Conservation (phyloP, 2,329 filamentous ascomycete species). For the Beauveria asiatica region DNA sequence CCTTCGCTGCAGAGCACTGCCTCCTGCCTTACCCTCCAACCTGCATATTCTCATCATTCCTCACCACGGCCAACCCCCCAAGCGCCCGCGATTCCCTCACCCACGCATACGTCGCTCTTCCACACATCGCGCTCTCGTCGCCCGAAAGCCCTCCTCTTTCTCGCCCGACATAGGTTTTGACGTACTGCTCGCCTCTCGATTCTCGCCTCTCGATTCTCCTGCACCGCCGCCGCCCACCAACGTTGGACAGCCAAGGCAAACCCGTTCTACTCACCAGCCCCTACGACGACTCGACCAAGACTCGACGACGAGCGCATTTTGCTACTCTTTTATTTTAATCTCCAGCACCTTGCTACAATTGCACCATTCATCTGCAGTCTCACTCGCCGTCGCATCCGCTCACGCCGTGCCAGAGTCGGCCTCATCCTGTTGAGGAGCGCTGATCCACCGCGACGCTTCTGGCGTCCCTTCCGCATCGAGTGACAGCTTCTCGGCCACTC, state of each 20-base stretch:
- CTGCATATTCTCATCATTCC: not conserved
- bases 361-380: not conserved
- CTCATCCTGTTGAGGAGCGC: not conserved
- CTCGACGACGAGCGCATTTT: not conserved
- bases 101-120: not conserved
- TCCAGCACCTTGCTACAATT: not conserved
- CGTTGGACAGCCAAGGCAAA: not conserved
- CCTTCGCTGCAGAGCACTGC: not conserved
- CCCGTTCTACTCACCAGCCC: not conserved
- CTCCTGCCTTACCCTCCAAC: not conserved
- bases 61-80: not conserved
- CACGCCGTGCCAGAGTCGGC: not conserved
- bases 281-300: not conserved
- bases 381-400: not conserved
- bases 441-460: not conserved
- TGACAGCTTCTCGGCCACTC: not conserved
- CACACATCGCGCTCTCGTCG: not conserved
- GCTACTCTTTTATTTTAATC: not conserved
- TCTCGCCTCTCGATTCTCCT: not conserved
- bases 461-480: not conserved
- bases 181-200: not conserved
- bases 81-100: not conserved
- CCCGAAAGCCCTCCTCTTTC: not conserved
- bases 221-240: not conserved
- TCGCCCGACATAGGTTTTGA: not conserved